Base-by-base conservation (phyloP, 1,284 basidiomycete genomes). In the Coniophora puteana region DNA sequence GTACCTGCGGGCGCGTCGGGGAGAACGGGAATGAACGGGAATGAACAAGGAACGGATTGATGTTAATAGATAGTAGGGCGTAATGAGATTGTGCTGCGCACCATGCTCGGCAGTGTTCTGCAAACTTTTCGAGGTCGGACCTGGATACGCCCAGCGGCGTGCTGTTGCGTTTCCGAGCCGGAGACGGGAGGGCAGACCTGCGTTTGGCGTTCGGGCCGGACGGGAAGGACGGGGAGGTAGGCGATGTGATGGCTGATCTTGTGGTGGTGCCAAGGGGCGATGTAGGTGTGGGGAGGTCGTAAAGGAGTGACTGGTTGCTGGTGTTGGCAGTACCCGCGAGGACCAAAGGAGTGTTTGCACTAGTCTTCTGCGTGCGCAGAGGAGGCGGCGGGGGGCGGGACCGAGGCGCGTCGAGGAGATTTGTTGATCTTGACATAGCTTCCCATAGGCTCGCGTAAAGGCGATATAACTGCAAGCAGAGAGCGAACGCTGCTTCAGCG, bases 91-190 rank as follows among this genome's bases (percentile, higher is more conserved):
- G n/a, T n/a, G n/a, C n/a, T 6, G 14, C 69, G 50, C 54, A 88
- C 86, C 85, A 89, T 58, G 79, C 72, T 22, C 80, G 76, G 59
- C 86, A 89, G 43, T 75, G 67, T 46, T 80, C 78, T 18, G 83
- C 80, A 54, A 89, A 89, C 44, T 71, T 70, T 55, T 89, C 86
- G 24, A 89, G 65, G 52, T 89, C 85, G 46, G 65, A 74, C 30
- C 72, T 62, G 12, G 72, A 64, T 20, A 73, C 74, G 16, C 73
- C 76, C 8, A 75, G 69, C 4, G 86, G 82, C 24, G 84, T 85
- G 5, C 72, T 63, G 6, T 82, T 81, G 44, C 83, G 72, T 51
- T 76, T 74, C 38, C 77, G 71, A 43, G 56, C 61, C 31, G 77
- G 62, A 0, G 60, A 60, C 25, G 57, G 72, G 31, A 70, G 67